These are phyloP conservation scores for Chaetomium tenue DNA, from an alignment of 495 filamentous ascomycete species.

Conservation along the genomic window DNA sequence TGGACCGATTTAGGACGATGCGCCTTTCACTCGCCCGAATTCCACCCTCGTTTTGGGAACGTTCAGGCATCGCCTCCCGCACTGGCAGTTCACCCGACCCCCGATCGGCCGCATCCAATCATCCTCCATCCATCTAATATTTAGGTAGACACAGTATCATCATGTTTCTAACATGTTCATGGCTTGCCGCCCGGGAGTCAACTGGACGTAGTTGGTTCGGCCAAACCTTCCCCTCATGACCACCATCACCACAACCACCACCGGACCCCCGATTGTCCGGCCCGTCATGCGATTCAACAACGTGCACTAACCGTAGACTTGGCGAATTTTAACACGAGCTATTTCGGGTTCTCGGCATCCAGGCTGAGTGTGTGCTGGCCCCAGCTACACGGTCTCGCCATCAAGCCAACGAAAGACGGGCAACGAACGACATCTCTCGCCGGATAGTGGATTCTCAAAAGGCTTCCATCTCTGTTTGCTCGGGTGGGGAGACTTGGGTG, in stretches of 20 bases:
- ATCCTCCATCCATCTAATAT: no score
- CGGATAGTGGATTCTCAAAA: no score
- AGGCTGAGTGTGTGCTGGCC: neutral
- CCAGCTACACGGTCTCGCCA: neutral
- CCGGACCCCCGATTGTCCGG: constrained; percentile 15
- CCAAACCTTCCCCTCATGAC: neutral
- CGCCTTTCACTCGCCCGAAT: no score
- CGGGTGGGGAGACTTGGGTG: no score
- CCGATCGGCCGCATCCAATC: no score
- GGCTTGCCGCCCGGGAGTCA: neutral
- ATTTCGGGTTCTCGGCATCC: neutral
- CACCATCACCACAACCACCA: neutral
- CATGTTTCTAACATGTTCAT: neutral
- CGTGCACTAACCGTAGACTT: neutral
- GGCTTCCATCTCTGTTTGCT: no score
- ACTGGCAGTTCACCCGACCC: no score
- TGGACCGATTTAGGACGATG: no score
- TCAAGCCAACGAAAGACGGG: neutral
- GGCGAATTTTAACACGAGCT: neutral
- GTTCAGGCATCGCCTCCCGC: no score
- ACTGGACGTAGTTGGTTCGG: neutral
- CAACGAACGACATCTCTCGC: neutral
- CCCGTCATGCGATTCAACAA: neutral
- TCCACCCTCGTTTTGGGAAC: no score
- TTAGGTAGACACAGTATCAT: no score